Evolutionary conservation across 257 asterid species (phyloP).

Genomic region (Solanum chilense): DNA sequence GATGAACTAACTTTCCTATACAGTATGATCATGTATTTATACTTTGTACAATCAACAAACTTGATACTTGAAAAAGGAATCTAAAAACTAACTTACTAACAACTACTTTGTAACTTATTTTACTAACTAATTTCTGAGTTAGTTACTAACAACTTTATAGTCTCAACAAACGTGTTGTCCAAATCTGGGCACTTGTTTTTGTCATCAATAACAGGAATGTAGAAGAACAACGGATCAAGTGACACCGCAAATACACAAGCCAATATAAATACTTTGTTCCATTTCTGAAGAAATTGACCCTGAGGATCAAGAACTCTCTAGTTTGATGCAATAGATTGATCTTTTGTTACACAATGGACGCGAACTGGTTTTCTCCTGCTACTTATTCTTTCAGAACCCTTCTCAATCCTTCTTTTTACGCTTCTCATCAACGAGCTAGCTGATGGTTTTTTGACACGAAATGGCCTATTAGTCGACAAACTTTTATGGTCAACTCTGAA

Average conservation of each 20-base stretch:
- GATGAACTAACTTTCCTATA: no score
- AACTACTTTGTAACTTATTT: no score
- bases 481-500: neutral
- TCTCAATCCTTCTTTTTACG: neutral
- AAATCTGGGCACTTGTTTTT: slow-evolving; percentile 22
- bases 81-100: no score
- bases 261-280: slow-evolving; percentile 48
- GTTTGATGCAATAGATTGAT: neutral
- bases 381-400: neutral
- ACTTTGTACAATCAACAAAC: no score
- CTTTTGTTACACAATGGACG: neutral
- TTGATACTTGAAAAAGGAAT: no score
- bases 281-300: slow-evolving; percentile 27
- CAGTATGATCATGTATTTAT: no score
- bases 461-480: neutral
- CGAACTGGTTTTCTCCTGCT: neutral
- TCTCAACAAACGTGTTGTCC: slow-evolving; percentile 23
- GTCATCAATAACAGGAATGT: slow-evolving; percentile 40
- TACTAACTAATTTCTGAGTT: no score
- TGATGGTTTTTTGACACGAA: slow-evolving; percentile 10
- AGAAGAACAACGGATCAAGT: slow-evolving; percentile 57
- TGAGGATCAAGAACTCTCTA: slow-evolving; percentile 40
- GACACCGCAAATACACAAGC: slow-evolving; percentile 37
- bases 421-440: slow-evolving; percentile 5
- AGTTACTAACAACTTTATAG: no score